Conservation (phyloP, 1,139 yeast genomes). For the Blastobotrys capitulatus region DNA sequence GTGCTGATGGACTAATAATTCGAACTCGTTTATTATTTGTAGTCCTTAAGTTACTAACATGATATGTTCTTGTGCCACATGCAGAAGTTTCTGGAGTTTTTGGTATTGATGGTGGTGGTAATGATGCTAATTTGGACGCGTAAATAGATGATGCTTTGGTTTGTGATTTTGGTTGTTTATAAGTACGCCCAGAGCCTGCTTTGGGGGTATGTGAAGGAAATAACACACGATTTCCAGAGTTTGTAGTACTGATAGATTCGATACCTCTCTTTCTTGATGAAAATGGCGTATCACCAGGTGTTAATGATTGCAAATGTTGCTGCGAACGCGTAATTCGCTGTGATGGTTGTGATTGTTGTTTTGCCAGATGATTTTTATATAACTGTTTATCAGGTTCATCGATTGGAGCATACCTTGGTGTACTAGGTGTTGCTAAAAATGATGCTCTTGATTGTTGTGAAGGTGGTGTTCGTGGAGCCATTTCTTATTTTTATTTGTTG, state of each 20-base stretch:
- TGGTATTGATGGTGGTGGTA: not conserved
- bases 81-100: not conserved
- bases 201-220: conserved; percentile 19
- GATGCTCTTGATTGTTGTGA: conserved; percentile 17
- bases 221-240: conserved; percentile 16
- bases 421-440: conserved; percentile 30
- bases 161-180: not conserved
- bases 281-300: conserved; percentile 26
- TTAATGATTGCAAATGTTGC: conserved; percentile 16
- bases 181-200: conserved; percentile 12
- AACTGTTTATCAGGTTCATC: conserved; percentile 30
- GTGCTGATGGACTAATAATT: conserved; percentile 9
- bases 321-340: not conserved
- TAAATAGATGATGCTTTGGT: not conserved
- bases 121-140: not conserved
- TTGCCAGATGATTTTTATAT: conserved; percentile 7
- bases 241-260: conserved; percentile 13
- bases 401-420: conserved; percentile 35
- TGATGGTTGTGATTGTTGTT: not conserved
- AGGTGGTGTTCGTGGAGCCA: conserved; percentile 32
- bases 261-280: conserved; percentile 19
- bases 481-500: conserved; percentile 4
- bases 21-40: not conserved
- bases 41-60: not conserved
- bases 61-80: not conserved